Base-by-base conservation (phyloP, 768 basidiomycete species). In the Auricularia auricula-judae region DNA sequence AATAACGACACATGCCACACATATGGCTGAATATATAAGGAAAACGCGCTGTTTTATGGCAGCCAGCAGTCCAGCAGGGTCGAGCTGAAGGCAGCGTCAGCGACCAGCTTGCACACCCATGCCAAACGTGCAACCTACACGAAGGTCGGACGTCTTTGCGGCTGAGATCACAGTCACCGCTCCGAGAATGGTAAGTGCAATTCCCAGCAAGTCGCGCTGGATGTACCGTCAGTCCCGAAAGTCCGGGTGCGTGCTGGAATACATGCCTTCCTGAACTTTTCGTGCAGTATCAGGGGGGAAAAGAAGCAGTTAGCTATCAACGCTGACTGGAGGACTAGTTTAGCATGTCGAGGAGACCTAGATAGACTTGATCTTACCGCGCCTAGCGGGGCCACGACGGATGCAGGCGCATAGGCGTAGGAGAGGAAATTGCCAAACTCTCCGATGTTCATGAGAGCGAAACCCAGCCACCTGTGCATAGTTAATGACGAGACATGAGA, bases 231-330 rank as follows among this genome's bases (percentile, higher is more conserved):
- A 33, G 74, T 68, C 51, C n/a, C 60, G 36, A 67, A 58, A 61
- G 47, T 34, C 62, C 21, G 11, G 62, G n/a, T 29, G 66, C 16
- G 61, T 23, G 34, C 71, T 64, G 67, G 29, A 16, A 71, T 44
- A 68, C 74, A 73, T 72, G 87, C 87, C 76, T 82, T 87, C 42
- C 88, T 86, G 72, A 99, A 95, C 4, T 82, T 82, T 75, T 98
- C 92, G 8, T 84, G 80, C 10, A 93, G 80, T 71, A 98, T 82
- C 2, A 93, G 69, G 16, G 96, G 96, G 1, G 95, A 93, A 67
- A 98, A 93, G 47, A 94, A 80, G 71, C 94, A 98, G 73, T 98
- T 98, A 14, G 96, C 92, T 65, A 96, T 86, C n/a, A 98, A 79
- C 2, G 93, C 93, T 74, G 93, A 89, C 86, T 93, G 63, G 16